Evolutionary conservation across 2,329 filamentous ascomycete genomes (phyloP).

Genomic region (Fusarium sp.): DNA sequence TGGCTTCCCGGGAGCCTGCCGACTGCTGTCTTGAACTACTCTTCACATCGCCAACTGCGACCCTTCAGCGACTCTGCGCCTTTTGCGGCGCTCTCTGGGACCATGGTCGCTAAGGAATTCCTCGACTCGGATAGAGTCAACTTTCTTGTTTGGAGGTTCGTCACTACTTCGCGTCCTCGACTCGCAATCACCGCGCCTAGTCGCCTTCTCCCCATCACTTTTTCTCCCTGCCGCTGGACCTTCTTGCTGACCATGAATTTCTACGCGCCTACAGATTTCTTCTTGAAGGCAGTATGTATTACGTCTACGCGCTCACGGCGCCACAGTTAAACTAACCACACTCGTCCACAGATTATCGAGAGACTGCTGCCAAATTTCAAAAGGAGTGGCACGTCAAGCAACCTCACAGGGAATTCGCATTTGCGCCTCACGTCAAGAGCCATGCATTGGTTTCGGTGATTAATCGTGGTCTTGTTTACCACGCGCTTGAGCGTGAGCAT

Average conservation of each 20-base stretch:
- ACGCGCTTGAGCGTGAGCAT: constrained; percentile 67
- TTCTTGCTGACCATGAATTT: constrained; percentile 36
- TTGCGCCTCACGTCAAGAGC: constrained; percentile 72
- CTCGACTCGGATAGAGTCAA: constrained; percentile 75
- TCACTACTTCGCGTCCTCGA: constrained; percentile 48
- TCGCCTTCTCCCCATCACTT: constrained; percentile 11
- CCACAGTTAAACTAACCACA: constrained; percentile 41
- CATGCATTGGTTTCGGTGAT: constrained; percentile 71
- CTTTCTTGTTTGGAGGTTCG: constrained; percentile 77
- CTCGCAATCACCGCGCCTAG: constrained; percentile 23
- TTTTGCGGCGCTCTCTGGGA: constrained; percentile 47
- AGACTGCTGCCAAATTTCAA: constrained; percentile 74
- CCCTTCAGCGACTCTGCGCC: constrained; percentile 46
- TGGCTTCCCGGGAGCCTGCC: constrained; percentile 31
- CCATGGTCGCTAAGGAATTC: constrained; percentile 67
- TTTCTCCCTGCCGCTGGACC: constrained; percentile 9
- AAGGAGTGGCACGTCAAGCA: constrained; percentile 74
- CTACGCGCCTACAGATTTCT: constrained; percentile 60
- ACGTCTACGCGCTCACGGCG: constrained; percentile 34
- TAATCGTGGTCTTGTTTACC: constrained; percentile 71
- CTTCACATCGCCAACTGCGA: constrained; percentile 23
- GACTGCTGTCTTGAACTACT: constrained; percentile 16
- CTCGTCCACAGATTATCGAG: constrained; percentile 67
- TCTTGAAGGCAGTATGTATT: constrained; percentile 69
- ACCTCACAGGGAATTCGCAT: constrained; percentile 71